Conservation (phyloP, 2,329 filamentous ascomycete genomes). For the Taxawa tesnikishii region DNA sequence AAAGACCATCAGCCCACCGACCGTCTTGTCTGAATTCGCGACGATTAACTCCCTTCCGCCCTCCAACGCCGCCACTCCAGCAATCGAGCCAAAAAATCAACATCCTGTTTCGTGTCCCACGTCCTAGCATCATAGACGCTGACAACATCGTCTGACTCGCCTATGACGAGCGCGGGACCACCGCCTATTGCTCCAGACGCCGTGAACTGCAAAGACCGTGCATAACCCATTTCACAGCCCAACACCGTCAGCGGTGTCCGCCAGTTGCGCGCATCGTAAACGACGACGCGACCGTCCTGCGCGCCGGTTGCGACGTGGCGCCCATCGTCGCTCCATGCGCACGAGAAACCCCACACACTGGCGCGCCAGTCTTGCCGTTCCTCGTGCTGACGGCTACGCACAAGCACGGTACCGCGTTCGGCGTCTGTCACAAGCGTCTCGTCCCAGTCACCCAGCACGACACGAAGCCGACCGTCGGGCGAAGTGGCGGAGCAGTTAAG, state of each 20-base stretch:
- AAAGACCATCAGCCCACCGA: constrained; percentile 46
- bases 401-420: constrained; percentile 47
- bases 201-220: constrained; percentile 59
- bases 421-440: constrained; percentile 57
- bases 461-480: constrained; percentile 57
- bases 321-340: constrained; percentile 68
- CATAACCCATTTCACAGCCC: constrained; percentile 49
- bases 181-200: constrained; percentile 49
- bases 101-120: constrained; percentile 46
- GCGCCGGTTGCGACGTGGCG: constrained; percentile 65
- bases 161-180: constrained; percentile 53
- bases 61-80: constrained; percentile 53
- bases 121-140: constrained; percentile 60
- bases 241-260: constrained; percentile 42
- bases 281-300: constrained; percentile 59
- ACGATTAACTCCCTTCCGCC: constrained; percentile 57
- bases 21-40: constrained; percentile 51
- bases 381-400: constrained; percentile 47
- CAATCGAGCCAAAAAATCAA: constrained; percentile 69
- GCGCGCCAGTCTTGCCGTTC: too few species aligned
- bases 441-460: constrained; percentile 58
- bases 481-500: constrained; percentile 65
- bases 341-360: constrained; percentile 63
- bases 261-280: constrained; percentile 69
- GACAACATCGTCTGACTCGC: constrained; percentile 64